These are phyloP conservation scores for Aspergillus sp. DNA, from an alignment of 2,329 filamentous ascomycete species.

Conservation along the genomic window DNA sequence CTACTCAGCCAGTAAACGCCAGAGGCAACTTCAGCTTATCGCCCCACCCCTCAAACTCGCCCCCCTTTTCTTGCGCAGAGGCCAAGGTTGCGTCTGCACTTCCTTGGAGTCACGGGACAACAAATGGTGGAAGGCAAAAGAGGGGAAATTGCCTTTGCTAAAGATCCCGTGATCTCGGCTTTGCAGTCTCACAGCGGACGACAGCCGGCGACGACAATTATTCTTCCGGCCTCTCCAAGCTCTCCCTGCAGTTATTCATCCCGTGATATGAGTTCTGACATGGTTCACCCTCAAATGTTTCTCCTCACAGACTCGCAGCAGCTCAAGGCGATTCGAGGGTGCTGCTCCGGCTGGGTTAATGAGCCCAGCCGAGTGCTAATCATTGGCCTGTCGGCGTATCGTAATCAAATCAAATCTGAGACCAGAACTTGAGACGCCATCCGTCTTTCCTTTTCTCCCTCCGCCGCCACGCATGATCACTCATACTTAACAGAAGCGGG, in stretches of 20 bases:
- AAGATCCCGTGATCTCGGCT: neutral
- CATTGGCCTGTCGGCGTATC: neutral
- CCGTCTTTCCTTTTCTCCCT: slow-evolving; percentile 1
- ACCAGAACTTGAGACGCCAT: neutral
- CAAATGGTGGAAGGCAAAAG: neutral
- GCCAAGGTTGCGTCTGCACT: slow-evolving; percentile 4
- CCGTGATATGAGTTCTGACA: neutral
- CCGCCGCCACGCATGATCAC: neutral
- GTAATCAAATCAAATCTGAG: slow-evolving; percentile 15
- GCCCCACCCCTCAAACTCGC: slow-evolving; percentile 21
- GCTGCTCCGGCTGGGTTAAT: neutral
- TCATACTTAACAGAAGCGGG: neutral
- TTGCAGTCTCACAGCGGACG: neutral
- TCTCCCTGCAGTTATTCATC: neutral
- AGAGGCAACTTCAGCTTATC: slow-evolving; percentile 21
- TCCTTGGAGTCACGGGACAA: slow-evolving; percentile 13
- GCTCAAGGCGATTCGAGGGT: neutral
- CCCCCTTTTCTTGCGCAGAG: slow-evolving; percentile 16
- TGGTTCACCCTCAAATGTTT: neutral
- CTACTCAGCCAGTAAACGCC: slow-evolving; percentile 22
- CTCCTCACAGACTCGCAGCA: neutral
- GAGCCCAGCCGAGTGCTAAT: neutral
- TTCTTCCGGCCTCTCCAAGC: neutral
- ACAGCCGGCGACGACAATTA: neutral
- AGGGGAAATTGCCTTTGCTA: neutral